These are phyloP conservation scores for Alternaria infectoria DNA, from an alignment of 2,329 filamentous ascomycete species.

Conservation along the genomic window DNA sequence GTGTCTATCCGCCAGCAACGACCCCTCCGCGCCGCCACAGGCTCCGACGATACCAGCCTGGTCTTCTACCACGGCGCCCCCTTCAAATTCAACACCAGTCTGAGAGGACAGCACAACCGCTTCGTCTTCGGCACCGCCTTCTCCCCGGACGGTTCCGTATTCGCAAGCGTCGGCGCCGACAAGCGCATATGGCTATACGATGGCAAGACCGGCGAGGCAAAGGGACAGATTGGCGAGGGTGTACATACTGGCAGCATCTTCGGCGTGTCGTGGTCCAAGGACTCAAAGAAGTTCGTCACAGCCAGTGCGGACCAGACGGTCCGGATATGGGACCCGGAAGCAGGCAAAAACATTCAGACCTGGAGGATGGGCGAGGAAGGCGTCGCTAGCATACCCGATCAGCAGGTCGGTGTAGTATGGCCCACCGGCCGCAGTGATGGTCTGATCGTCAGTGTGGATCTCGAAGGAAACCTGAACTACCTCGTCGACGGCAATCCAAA, in stretches of 20 bases:
- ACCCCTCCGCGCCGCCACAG: constrained; percentile 89
- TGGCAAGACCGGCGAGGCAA: constrained; percentile 89
- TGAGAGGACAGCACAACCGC: constrained; percentile 78
- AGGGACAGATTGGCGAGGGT: constrained; percentile 77
- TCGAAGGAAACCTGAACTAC: constrained; percentile 90
- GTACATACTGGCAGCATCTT: constrained; percentile 93
- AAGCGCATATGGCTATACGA: constrained; percentile 93
- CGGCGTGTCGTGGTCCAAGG: constrained; percentile 84
- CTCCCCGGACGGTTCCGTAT: constrained; percentile 79
- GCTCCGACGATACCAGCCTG: constrained; percentile 85
- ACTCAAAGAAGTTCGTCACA: constrained; percentile 86
- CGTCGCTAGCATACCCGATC: constrained; percentile 73
- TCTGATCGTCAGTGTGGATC: constrained; percentile 85
- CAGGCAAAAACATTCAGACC: constrained; percentile 75
- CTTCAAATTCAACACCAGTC: constrained; percentile 93
- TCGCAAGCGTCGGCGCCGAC: constrained; percentile 93
- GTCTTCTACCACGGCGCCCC: constrained; percentile 94
- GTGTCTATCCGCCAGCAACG: constrained; percentile 89
- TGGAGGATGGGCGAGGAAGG: constrained; percentile 85
- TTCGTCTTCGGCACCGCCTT: constrained; percentile 90
- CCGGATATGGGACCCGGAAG: constrained; percentile 89
- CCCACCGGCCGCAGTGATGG: constrained; percentile 81
- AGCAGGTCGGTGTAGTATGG: constrained; percentile 95
- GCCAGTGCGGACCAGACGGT: constrained; percentile 94
- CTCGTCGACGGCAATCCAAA: constrained; percentile 73